Evolutionary conservation across 345 rosid species (phyloP).

Genomic region (Bruguiera sexangula): DNA sequence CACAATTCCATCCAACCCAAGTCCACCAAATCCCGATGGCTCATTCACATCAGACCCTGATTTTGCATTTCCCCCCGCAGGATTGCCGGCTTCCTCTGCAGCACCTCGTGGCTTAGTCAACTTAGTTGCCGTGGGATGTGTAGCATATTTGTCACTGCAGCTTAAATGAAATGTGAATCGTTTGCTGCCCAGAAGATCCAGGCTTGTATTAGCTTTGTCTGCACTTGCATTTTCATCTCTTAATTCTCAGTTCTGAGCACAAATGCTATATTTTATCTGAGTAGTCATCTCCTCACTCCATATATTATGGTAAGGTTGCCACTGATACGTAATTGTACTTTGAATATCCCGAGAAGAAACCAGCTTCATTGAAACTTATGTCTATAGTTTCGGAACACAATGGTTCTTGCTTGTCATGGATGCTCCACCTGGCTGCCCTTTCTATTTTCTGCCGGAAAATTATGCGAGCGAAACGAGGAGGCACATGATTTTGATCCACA

Average conservation of each 20-base stretch:
- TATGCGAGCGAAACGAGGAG: not conserved
- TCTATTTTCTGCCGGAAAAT: not conserved
- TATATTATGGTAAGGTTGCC: not conserved
- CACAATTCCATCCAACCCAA: slow-evolving; percentile 71
- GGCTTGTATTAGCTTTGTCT: not conserved
- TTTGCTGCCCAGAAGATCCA: not conserved
- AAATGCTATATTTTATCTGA: not conserved
- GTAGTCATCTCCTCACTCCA: slow-evolving; percentile 1
- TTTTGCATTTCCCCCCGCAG: slow-evolving; percentile 43
- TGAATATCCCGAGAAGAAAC: no score
- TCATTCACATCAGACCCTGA: slow-evolving; percentile 34
- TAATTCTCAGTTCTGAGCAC: not conserved
- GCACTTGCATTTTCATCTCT: slow-evolving; percentile 1
- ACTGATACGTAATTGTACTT: no score
- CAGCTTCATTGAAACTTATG: no score
- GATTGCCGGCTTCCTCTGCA: slow-evolving; percentile 40
- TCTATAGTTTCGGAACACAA: not conserved
- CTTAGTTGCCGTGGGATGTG: slow-evolving; percentile 8
- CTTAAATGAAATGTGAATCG: not conserved
- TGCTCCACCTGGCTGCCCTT: not conserved
- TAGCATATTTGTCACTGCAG: slow-evolving; percentile 18
- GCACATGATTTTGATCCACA: slow-evolving; percentile 17
- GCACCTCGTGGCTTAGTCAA: slow-evolving; percentile 14
- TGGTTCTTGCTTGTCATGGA: not conserved
- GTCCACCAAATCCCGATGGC: slow-evolving; percentile 82